Conservation (phyloP, 2,329 filamentous ascomycete genomes). For the Lachnellula subtilissima region DNA sequence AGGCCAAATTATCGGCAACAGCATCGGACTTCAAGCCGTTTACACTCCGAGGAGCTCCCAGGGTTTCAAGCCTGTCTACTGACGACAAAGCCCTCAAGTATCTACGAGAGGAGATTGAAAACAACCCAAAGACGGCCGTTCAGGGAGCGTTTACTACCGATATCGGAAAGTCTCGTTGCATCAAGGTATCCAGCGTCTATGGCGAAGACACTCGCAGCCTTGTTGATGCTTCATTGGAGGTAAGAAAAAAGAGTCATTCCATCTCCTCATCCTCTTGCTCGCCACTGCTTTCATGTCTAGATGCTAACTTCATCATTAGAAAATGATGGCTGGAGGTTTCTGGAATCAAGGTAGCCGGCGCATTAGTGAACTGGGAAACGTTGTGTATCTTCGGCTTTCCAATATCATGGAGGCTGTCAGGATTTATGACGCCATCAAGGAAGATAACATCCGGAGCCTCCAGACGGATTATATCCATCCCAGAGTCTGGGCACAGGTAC, state of each 20-base stretch:
- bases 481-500: constrained; percentile 16
- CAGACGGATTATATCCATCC: constrained; percentile 25
- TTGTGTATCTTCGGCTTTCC: constrained; percentile 19
- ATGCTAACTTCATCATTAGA: constrained; percentile 12
- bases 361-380: constrained; percentile 11
- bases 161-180: constrained; percentile 23
- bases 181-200: constrained; percentile 26
- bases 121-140: constrained; percentile 1
- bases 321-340: constrained; percentile 10
- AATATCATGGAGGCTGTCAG: constrained; percentile 23
- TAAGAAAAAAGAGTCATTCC: constrained; percentile 7
- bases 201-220: constrained; percentile 13
- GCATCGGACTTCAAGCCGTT: constrained; percentile 58
- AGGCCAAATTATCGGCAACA: constrained; percentile 54
- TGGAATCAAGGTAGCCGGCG: constrained; percentile 1
- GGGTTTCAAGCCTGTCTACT: neutral
- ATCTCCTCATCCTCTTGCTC: neutral
- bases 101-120: constrained; percentile 1
- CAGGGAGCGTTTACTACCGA: constrained; percentile 28
- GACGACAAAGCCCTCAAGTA: neutral
- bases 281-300: neutral
- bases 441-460: constrained; percentile 15
- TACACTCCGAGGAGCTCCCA: constrained; percentile 6
- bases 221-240: constrained; percentile 19
- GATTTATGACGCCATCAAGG: constrained; percentile 21